Evolutionary conservation across 2,329 filamentous ascomycete species (phyloP).

Genomic region (Trichoderma sp.): DNA sequence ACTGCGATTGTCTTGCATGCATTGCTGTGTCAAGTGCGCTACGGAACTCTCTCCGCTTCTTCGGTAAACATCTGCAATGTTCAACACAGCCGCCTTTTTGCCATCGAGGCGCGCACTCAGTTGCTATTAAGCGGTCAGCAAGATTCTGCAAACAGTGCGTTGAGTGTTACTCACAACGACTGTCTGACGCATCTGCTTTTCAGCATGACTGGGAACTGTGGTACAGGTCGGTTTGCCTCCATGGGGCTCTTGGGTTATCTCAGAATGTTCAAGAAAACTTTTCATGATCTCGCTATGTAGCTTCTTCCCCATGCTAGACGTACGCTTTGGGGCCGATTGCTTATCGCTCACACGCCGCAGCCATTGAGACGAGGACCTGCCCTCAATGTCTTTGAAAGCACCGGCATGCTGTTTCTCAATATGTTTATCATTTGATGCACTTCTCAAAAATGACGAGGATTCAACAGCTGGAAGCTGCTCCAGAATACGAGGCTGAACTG

Average conservation of each 20-base stretch:
- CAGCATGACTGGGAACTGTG: no score
- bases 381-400: background rate
- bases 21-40: constrained; percentile 25
- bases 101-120: constrained; percentile 26
- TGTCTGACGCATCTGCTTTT: constrained; percentile 2
- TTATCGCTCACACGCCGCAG: background rate
- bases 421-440: background rate
- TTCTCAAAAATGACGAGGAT: background rate
- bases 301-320: background rate
- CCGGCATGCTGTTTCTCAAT: background rate
- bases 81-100: constrained; percentile 25
- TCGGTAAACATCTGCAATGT: constrained; percentile 25
- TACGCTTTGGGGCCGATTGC: background rate
- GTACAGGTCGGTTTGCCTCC: background rate
- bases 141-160: background rate
- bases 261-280: background rate
- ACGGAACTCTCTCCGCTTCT: constrained; percentile 25
- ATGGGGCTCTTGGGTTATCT: background rate
- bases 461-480: background rate
- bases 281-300: background rate
- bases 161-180: constrained; percentile 27
- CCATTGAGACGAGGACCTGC: background rate
- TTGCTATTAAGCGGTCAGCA: constrained; percentile 20
- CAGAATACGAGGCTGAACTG: no score
- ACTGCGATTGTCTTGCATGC: constrained; percentile 22